A percentile compares a stretch with the other conserved stretches of the same genome.
phyloP scores from a whole-genome alignment of 2,329 filamentous ascomycete genomes.

The Xylariaceae sp. region DNA sequence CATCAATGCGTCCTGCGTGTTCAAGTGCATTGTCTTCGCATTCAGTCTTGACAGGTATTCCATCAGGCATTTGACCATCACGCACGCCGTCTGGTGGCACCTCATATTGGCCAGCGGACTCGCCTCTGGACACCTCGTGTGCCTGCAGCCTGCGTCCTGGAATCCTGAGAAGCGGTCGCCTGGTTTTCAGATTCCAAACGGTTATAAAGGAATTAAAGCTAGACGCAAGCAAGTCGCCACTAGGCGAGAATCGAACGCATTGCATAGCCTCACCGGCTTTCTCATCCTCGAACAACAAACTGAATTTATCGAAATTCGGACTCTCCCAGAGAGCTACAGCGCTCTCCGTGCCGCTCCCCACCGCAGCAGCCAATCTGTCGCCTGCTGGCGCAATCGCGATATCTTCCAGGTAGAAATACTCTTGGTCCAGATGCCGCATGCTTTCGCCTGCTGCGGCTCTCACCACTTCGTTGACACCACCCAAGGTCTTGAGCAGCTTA shows the following conservation, averaged over 20 bases:
- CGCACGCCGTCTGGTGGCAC: too few species aligned
- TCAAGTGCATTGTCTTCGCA: neutral
- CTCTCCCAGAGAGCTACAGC: neutral
- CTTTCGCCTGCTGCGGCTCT: too few species aligned
- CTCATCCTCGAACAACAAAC: neutral
- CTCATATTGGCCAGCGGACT: too few species aligned
- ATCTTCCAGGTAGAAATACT: neutral
- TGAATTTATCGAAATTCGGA: neutral
- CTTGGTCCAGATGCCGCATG: too few species aligned
- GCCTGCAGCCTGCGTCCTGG: too few species aligned
- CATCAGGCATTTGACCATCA: too few species aligned
- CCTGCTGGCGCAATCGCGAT: neutral
- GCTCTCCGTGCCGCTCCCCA: neutral
- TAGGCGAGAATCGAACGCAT: neutral
- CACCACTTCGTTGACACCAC: too few species aligned
- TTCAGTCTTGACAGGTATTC: neutral
- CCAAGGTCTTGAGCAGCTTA: too few species aligned
- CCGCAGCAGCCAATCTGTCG: neutral
- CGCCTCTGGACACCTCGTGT: too few species aligned
- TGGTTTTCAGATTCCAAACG: neutral
- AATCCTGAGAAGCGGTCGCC: neutral
- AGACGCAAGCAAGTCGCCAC: neutral
- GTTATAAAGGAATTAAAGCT: neutral
- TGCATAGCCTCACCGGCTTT: neutral
- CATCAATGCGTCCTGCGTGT: neutral